These are phyloP conservation scores for Rhodomyrtus psidioides DNA, from an alignment of 441 rosid species.

Conservation along the genomic window DNA sequence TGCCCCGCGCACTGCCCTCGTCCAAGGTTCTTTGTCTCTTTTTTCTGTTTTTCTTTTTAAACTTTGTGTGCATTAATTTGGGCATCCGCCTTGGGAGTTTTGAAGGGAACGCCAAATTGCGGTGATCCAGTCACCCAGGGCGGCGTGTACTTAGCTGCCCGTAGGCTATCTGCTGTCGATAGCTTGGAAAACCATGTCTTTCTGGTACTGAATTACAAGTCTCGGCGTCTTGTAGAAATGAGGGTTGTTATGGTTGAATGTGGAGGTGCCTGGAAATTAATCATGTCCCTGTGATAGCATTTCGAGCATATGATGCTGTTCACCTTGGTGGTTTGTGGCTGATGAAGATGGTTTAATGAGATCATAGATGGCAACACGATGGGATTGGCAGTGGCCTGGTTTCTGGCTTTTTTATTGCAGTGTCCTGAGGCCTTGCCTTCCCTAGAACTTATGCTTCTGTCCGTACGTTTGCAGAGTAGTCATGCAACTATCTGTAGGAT, in stretches of 20 bases:
- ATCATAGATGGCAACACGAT: background rate
- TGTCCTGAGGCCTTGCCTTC: background rate
- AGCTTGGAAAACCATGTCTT: background rate
- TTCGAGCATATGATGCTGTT: background rate
- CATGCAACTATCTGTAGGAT: background rate
- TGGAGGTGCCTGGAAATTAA: background rate
- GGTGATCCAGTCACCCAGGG: background rate
- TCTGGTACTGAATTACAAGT: background rate
- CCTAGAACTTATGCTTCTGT: background rate
- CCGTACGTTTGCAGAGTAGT: background rate
- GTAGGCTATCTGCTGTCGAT: background rate
- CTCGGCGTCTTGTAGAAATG: background rate
- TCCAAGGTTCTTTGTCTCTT: conserved; percentile 32
- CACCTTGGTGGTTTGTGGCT: background rate
- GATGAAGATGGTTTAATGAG: background rate
- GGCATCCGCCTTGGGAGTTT: background rate
- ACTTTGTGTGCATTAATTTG: background rate
- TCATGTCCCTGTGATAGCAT: background rate
- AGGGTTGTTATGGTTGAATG: background rate
- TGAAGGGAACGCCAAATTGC: background rate
- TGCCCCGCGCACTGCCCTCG: conserved; percentile 67
- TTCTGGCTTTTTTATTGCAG: background rate
- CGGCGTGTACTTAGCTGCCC: background rate
- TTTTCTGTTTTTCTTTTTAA: background rate
- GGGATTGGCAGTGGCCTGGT: background rate